Conservation (phyloP, 495 filamentous ascomycete genomes). For the Penicillium pancosmium region DNA sequence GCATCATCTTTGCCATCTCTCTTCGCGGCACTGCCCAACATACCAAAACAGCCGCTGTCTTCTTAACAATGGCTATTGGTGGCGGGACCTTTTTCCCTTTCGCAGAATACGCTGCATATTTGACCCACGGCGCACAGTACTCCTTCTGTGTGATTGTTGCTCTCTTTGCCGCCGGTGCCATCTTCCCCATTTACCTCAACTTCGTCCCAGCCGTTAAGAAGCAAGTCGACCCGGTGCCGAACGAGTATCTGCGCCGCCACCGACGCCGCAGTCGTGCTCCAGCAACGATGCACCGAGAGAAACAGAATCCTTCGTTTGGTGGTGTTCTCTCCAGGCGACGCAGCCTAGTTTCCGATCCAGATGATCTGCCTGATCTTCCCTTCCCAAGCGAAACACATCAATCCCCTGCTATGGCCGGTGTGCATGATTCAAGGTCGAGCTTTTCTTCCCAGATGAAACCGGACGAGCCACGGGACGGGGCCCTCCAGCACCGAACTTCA, state of each 20-base stretch:
- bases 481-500: not conserved
- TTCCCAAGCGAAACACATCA: slow-evolving; percentile 24
- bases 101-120: slow-evolving; percentile 50
- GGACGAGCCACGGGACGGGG: not conserved
- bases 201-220: slow-evolving; percentile 56
- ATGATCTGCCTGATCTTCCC: slow-evolving; percentile 34
- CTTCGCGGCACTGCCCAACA: slow-evolving; percentile 62
- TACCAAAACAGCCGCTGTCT: slow-evolving; percentile 59
- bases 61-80: slow-evolving; percentile 57
- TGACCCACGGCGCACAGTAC: slow-evolving; percentile 44
- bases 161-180: slow-evolving; percentile 54
- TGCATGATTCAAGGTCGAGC: slow-evolving; percentile 8
- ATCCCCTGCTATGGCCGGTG: not conserved
- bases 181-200: slow-evolving; percentile 66
- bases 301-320: slow-evolving; percentile 37
- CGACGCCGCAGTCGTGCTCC: slow-evolving; percentile 26
- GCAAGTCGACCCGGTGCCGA: slow-evolving; percentile 60
- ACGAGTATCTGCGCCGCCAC: slow-evolving; percentile 46
- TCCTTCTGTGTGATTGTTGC: slow-evolving; percentile 62
- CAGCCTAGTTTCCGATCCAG: slow-evolving; percentile 36
- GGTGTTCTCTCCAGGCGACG: slow-evolving; percentile 45
- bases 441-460: not conserved
- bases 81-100: slow-evolving; percentile 62
- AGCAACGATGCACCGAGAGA: slow-evolving; percentile 31
- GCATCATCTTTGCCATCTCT: slow-evolving; percentile 62